Evolutionary conservation across 495 filamentous ascomycete species (phyloP).

Genomic region (Clavariopsis aquatica): DNA sequence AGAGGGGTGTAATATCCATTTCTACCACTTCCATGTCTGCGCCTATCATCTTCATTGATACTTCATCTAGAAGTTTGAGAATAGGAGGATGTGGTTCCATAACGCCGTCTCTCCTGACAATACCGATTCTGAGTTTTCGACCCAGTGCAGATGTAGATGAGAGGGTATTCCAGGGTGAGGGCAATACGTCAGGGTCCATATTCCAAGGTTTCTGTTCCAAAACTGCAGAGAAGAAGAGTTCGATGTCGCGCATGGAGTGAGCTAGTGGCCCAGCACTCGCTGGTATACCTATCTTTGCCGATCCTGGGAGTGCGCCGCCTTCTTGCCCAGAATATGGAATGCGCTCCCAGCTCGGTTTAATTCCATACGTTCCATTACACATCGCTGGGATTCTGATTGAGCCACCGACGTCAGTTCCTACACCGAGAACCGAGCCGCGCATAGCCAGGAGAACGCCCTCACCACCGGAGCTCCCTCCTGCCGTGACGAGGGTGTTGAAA

Average conservation of each 20-base stretch:
- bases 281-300: constrained; percentile 37
- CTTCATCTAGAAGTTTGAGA: constrained; percentile 54
- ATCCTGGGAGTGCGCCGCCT: constrained; percentile 41
- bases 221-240: constrained; percentile 44
- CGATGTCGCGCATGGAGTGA: constrained; percentile 42
- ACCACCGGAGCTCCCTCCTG: constrained; percentile 67
- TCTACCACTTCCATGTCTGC: constrained; percentile 56
- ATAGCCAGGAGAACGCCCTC: constrained; percentile 48
- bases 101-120: constrained; percentile 59
- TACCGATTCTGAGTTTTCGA: constrained; percentile 51
- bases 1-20: constrained; percentile 51
- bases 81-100: constrained; percentile 63
- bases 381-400: constrained; percentile 66
- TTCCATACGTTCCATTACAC: constrained; percentile 64
- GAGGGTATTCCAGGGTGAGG: constrained; percentile 39
- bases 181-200: constrained; percentile 42
- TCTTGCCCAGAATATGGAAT: constrained; percentile 57
- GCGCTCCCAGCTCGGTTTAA: constrained; percentile 57
- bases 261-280: constrained; percentile 47
- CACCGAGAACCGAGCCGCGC: constrained; percentile 44
- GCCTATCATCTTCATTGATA: constrained; percentile 46
- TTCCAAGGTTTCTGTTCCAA: constrained; percentile 39
- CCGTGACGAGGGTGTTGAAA: constrained; percentile 43
- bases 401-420: constrained; percentile 71
- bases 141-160: constrained; percentile 27